Conservation (phyloP, 768 basidiomycete species). For the Steccherinum ochraceum region DNA sequence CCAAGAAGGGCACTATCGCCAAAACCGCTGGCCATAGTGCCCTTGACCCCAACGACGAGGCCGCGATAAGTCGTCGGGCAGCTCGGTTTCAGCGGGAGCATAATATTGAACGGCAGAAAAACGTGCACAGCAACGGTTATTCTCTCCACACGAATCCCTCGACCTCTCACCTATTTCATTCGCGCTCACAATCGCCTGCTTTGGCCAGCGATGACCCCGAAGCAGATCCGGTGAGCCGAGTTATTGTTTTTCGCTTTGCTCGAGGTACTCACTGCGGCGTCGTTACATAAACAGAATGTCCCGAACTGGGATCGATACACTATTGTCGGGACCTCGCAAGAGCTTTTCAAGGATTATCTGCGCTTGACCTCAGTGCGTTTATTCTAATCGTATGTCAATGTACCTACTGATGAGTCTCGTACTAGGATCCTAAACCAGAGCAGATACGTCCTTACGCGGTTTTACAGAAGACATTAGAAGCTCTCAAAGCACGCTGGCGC, state of each 20-base stretch:
- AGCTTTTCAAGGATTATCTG: conserved; percentile 94
- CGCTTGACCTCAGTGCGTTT: conserved; percentile 78
- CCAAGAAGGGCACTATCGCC: conserved; percentile 44
- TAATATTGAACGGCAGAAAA: conserved; percentile 72
- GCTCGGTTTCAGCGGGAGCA: conserved; percentile 89
- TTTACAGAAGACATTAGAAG: conserved; percentile 76
- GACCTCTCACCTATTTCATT: conserved; percentile 20
- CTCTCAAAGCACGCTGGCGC: conserved; percentile 86
- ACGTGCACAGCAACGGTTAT: conserved; percentile 22
- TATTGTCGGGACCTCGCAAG: conserved; percentile 86
- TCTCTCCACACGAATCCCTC: conserved; percentile 12
- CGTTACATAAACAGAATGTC: conserved; percentile 92
- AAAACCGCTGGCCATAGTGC: conserved; percentile 18
- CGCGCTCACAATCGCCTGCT: neutral
- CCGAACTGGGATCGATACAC: conserved; percentile 95
- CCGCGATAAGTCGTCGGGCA: conserved; percentile 69
- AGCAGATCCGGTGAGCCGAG: conserved; percentile 57
- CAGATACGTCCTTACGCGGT: conserved; percentile 86
- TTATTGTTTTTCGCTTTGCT: too few relatives aligned
- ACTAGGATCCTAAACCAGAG: conserved; percentile 91
- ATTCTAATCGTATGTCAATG: too few relatives aligned
- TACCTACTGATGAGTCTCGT: neutral
- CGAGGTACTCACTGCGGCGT: too few relatives aligned
- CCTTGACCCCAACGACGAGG: conserved; percentile 59
- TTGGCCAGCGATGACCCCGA: conserved; percentile 57